Conservation (phyloP, 371 early-diverging fungal genomes). For the Coemansia sp. region DNA sequence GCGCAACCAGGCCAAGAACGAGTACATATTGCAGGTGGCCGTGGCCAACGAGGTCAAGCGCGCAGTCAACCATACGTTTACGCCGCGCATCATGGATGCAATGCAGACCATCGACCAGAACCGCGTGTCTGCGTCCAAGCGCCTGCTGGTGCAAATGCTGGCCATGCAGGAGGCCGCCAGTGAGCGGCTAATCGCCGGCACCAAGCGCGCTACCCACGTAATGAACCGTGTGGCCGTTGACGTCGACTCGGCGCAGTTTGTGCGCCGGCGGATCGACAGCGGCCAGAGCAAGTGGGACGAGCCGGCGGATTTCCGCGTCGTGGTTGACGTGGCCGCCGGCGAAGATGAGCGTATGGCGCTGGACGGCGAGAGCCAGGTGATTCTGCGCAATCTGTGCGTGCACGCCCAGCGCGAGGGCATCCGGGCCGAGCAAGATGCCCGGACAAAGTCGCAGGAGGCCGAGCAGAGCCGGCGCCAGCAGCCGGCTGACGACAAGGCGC, state of each 20-base stretch:
- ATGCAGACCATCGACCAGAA: slow-evolving; percentile 38
- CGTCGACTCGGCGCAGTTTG: slow-evolving; percentile 40
- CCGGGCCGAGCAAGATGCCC: slow-evolving; percentile 24
- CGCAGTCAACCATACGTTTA: slow-evolving; percentile 48
- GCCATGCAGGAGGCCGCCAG: slow-evolving; percentile 32
- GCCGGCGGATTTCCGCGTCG: slow-evolving; percentile 45
- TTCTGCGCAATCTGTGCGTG: slow-evolving; percentile 37
- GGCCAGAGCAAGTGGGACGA: slow-evolving; percentile 43
- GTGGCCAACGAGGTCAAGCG: slow-evolving; percentile 54
- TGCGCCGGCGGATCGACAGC: slow-evolving; percentile 25
- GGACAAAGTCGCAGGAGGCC: slow-evolving; percentile 34
- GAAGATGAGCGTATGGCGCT: slow-evolving; percentile 30
- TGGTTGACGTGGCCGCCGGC: slow-evolving; percentile 37
- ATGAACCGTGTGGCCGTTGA: slow-evolving; percentile 23
- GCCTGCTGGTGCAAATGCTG: slow-evolving; percentile 36
- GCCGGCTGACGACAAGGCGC: slow-evolving; percentile 1
- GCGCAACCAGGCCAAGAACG: slow-evolving; percentile 52
- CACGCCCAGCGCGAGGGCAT: slow-evolving; percentile 27
- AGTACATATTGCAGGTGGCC: slow-evolving; percentile 54
- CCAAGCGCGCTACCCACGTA: slow-evolving; percentile 22
- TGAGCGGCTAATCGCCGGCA: slow-evolving; percentile 8
- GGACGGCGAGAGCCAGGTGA: slow-evolving; percentile 45
- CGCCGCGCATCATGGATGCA: slow-evolving; percentile 50
- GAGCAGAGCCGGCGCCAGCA: slow-evolving; percentile 43
- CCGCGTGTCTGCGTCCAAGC: slow-evolving; percentile 21